Evolutionary conservation across 2,329 filamentous ascomycete genomes (phyloP).

Genomic region (Claviceps sp.): DNA sequence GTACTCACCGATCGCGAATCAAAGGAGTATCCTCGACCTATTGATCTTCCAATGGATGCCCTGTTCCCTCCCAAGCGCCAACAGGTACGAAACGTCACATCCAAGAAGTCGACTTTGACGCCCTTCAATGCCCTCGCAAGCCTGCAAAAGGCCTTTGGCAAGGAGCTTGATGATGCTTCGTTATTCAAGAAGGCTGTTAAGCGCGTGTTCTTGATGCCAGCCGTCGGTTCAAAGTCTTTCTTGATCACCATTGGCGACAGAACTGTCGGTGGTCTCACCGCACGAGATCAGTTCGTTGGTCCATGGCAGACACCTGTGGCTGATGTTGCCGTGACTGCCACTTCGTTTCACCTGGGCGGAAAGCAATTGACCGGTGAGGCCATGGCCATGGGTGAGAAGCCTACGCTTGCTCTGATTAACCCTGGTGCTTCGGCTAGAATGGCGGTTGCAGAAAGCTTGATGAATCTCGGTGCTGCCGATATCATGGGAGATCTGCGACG

Average conservation of each 20-base stretch:
- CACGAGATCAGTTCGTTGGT: slow-evolving; percentile 89
- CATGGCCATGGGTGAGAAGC: slow-evolving; percentile 96
- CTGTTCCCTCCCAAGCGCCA: slow-evolving; percentile 82
- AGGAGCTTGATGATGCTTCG: slow-evolving; percentile 37
- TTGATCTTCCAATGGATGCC: slow-evolving; percentile 78
- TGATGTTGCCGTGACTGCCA: slow-evolving; percentile 85
- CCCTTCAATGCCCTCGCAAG: slow-evolving; percentile 56
- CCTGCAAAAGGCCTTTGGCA: slow-evolving; percentile 51
- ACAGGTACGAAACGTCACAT: slow-evolving; percentile 60
- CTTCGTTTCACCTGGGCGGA: slow-evolving; percentile 52
- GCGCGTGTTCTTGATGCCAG: slow-evolving; percentile 69
- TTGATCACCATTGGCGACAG: slow-evolving; percentile 93
- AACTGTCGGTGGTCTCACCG: slow-evolving; percentile 77
- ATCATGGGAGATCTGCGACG: slow-evolving; percentile 59
- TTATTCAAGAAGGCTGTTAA: slow-evolving; percentile 55
- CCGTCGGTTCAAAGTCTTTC: slow-evolving; percentile 94
- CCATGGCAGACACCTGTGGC: slow-evolving; percentile 92
- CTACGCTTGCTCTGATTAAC: slow-evolving; percentile 77
- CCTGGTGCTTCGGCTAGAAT: slow-evolving; percentile 85
- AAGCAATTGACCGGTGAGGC: slow-evolving; percentile 75
- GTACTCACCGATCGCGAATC: slow-evolving; percentile 74
- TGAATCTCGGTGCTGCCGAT: slow-evolving; percentile 77
- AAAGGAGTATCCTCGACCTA: slow-evolving; percentile 59
- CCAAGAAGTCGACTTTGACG: slow-evolving; percentile 52
- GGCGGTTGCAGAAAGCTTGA: slow-evolving; percentile 85